phyloP scores from a whole-genome alignment of 495 filamentous ascomycete species.

The Penicillium atrosanguineum region DNA sequence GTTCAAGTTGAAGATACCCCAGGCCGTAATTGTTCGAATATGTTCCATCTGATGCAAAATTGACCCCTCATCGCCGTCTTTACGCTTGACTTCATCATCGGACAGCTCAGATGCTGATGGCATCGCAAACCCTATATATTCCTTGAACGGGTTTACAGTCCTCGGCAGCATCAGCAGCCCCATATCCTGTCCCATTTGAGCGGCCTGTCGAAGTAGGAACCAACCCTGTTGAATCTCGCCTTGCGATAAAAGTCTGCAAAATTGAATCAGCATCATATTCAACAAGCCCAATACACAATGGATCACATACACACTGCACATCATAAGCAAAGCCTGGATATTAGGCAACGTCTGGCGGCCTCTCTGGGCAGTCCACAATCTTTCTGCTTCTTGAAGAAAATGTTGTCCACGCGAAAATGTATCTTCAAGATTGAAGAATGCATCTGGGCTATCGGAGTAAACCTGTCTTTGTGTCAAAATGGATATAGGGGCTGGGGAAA shows the following conservation, averaged over 20 bases:
- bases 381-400: constrained; percentile 37
- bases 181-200: constrained; percentile 34
- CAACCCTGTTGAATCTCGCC: constrained; percentile 32
- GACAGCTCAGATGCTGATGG: not conserved
- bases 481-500: not conserved
- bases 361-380: constrained; percentile 34
- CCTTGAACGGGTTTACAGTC: constrained; percentile 4
- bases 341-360: constrained; percentile 30
- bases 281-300: not conserved
- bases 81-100: not conserved
- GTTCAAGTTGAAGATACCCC: constrained; percentile 37
- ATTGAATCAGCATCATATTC: constrained; percentile 10
- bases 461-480: constrained; percentile 19
- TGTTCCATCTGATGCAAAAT: constrained; percentile 21
- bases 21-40: constrained; percentile 29
- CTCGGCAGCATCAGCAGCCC: constrained; percentile 25
- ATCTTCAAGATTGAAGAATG: constrained; percentile 31
- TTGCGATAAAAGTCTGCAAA: constrained; percentile 29
- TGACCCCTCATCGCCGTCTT: not conserved
- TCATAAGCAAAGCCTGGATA: constrained; percentile 37
- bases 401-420: constrained; percentile 28
- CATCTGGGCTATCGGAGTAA: constrained; percentile 50
- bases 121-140: not conserved
- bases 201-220: constrained; percentile 35
- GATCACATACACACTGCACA: constrained; percentile 35